A percentile compares a stretch with the other conserved stretches of the same genome.
Conservation (phyloP, 768 basidiomycete species). For the Lentinus tigrinus region DNA sequence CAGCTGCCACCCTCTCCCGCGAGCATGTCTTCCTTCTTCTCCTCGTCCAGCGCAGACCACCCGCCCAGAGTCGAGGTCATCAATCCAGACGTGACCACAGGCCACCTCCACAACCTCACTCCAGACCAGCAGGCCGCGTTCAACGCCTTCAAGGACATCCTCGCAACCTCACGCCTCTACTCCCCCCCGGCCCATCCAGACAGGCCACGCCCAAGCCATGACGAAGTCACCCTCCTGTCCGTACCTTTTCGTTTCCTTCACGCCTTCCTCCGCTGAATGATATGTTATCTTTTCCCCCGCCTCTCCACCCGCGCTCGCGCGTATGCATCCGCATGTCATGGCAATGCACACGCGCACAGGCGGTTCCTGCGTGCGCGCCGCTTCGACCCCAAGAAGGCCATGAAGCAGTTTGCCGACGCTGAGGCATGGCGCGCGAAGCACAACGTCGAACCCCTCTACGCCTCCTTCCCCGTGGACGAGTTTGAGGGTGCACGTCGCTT, state of each 20-base stretch:
- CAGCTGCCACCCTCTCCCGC: neutral
- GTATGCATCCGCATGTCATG: neutral
- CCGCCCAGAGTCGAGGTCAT: constrained; percentile 9
- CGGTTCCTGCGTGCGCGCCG: constrained; percentile 82
- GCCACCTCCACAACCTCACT: constrained; percentile 56
- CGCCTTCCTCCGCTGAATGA: neutral
- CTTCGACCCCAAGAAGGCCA: constrained; percentile 61
- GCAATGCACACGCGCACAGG: constrained; percentile 35
- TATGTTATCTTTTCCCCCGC: neutral
- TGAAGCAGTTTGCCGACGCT: constrained; percentile 67
- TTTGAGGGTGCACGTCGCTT: constrained; percentile 58
- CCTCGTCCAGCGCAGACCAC: neutral
- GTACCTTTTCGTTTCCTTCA: constrained; percentile 23
- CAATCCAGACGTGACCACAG: constrained; percentile 35
- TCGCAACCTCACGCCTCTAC: constrained; percentile 55
- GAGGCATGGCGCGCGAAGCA: constrained; percentile 68
- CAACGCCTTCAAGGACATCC: constrained; percentile 49
- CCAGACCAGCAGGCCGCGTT: constrained; percentile 48
- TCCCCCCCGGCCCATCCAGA: constrained; percentile 31
- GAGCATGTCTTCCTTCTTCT: constrained; percentile 10
- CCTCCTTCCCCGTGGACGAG: constrained; percentile 56
- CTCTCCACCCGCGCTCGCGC: no score
- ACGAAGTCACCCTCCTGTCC: constrained; percentile 55
- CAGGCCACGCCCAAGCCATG: constrained; percentile 35
- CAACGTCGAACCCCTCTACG: constrained; percentile 62